A percentile compares a stretch with the other conserved stretches of the same genome.
phyloP scores from a whole-genome alignment of 176 grass and related monocot species.

The Oryza punctata region DNA sequence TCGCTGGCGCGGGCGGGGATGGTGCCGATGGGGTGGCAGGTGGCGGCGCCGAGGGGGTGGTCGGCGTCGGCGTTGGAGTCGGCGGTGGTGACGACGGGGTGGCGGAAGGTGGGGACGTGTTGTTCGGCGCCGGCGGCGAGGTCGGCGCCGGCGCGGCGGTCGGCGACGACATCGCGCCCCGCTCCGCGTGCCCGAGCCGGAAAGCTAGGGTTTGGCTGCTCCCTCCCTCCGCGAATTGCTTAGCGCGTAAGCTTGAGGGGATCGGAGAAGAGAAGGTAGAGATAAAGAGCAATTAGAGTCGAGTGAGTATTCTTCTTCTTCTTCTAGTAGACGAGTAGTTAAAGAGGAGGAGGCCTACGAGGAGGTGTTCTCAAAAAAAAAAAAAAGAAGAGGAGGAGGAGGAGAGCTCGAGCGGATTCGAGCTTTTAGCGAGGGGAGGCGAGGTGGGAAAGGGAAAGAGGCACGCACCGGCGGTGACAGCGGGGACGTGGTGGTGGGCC shows the following conservation, averaged over 20 bases:
- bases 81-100: conserved; percentile 12
- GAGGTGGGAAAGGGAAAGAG: conserved; percentile 1
- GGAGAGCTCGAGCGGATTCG: too few relatives aligned
- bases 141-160: conserved; percentile 53
- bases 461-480: conserved; percentile 26
- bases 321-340: too few relatives aligned
- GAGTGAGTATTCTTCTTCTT: too few relatives aligned
- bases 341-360: not conserved
- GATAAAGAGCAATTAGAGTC: not conserved
- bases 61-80: not conserved
- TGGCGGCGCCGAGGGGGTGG: not conserved
- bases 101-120: not conserved
- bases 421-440: too few relatives aligned
- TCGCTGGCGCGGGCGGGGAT: not conserved
- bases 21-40: not conserved
- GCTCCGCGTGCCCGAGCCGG: too few relatives aligned
- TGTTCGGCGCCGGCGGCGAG: not conserved
- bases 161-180: conserved; percentile 51
- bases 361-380: too few relatives aligned
- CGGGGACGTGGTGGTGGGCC: not conserved
- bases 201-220: not conserved
- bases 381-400: too few relatives aligned
- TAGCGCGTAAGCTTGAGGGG: conserved; percentile 30
- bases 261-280: not conserved
- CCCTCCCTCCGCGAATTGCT: not conserved